Evolutionary conservation across 208 protist species (phyloP), one percentile per base, ranked within the genome.

Genomic region (Leishmania tarentolae): DNA sequence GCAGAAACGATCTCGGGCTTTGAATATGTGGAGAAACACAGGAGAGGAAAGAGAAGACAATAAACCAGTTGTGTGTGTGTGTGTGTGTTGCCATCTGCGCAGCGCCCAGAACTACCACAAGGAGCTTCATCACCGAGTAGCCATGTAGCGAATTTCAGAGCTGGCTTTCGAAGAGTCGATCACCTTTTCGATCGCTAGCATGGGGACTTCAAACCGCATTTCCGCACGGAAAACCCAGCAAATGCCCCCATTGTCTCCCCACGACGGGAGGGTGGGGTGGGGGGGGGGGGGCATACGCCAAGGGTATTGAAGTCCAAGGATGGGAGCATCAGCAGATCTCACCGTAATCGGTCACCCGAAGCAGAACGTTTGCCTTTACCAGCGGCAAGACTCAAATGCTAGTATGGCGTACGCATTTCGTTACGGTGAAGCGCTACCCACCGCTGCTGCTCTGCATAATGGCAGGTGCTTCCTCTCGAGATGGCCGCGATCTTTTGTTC

Each of bases 301-400:
- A 89, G 81, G 37, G 85, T 87, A 72, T 89, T 83, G 65, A 82
- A 87, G 61, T 80, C 44, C 24, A 71, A 24, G 35, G 80, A 85
- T 15, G 82, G 79, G 83, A 89, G 89, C 42, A 92, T 79, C 28
- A 91, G 81, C 31, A 91, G 84, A 74, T 79, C 83, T 2, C 88
- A 52, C 61, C 92, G 83, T 35, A 87, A 79, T 21, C 76, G 40
- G 56, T 80, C 85, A 13, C 87, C 82, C 80, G 86, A 9, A 76
- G 74, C 52, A 86, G 73, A 31, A 92, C 71, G 78, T 85, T 90
- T 0, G 88, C 87, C 72, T 89, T 89, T 37, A 90, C 73, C 46
- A 88, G 76, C 0, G 83, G 69, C 2, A 89, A 79, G 75, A 92
- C 90, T 0, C 83, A 79, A 0, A 89, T 73, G 70, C 81, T 90